Evolutionary conservation across 768 basidiomycete species (phyloP), one percentile per base, ranked within the genome.

Genomic region (Russula abietina): DNA sequence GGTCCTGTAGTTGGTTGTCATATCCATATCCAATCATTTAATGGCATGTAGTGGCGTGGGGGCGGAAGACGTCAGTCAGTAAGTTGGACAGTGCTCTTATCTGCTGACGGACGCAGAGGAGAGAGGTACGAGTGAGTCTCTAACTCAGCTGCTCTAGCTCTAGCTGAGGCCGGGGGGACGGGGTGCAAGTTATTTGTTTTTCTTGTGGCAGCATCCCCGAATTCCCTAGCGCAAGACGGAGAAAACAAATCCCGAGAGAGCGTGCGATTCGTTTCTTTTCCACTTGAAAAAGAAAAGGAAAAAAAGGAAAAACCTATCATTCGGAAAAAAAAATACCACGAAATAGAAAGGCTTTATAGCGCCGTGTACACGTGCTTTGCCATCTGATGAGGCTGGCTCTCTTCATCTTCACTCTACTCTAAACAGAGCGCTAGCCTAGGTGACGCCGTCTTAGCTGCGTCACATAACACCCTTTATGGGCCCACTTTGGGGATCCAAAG

Each of bases 31-130:
- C n/a, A n/a, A n/a, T n/a, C n/a, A n/a, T n/a, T n/a, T n/a, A n/a
- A n/a, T n/a, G 36, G 14, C 57, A 46, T n/a, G 30, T n/a, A 50
- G 41, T 59, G 58, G 58, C 58, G 49, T 59, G 26, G 57, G 19
- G 26, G 17, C 33, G 7, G 10, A 19, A 19, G 48, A 50, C 38
- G 26, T 43, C 38, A 43, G 24, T n/a, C n/a, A n/a, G n/a, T n/a
- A n/a, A n/a, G n/a, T n/a, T 46, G 43, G 50, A 43, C 12, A n/a
- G 28, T 39, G 28, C 39, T 1, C 16, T 38, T 41, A 22, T 32
- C 9, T 22, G 22, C 16, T 39, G 28, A 43, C 8, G 14, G 14
- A 39, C 16, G 38, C 16, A 39, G 38, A 6, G 16, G 38, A n/a
- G n/a, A n/a, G n/a, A 33, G 19, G 30, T 12, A 26, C 16, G 14